Base-by-base conservation (phyloP, 2,329 filamentous ascomycete genomes). In the Rosellinia necatrix region DNA sequence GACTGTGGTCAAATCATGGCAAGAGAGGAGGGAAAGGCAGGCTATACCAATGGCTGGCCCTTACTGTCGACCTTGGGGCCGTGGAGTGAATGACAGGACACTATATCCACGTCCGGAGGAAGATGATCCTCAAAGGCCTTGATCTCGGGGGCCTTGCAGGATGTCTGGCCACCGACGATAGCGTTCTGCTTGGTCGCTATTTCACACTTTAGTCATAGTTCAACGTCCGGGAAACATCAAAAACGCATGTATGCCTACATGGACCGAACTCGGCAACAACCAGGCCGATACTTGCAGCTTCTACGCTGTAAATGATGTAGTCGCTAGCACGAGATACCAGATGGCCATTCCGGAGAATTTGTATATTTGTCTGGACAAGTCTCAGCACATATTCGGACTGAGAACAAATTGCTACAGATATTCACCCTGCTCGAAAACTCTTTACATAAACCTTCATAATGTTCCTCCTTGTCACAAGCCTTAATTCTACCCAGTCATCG, bases 271-370 rank as follows among this genome's bases (percentile, higher is more conserved):
- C 81, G 61, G 88, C 88, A 68, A 97, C 94, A 67, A 97, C 90
- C 64, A 82, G 83, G 71, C 91, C 89, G 74, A 99, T 96, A 64
- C 88, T 84, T 67, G 92, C 91, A 60, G 94, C 94, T 76, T 97
- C 93, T 74, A 99, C 94, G 75, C 90, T 96, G 82, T 99, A 99
- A 72, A 99, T 92, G 77, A 97, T 96, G 75, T 92, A 97, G 81
- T 97, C 93, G 87, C 92, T 97, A 75, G 88, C 87, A 76, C 94
- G 87, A 67, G 94, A 97, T 68, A 99, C 94, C 73, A 93, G 83
- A 78, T 97, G 92, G 68, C 96, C 96, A 83, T 96, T 96, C 73
- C 85, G 87, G 72, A 93, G 86, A 69, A 99, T 94, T 75, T 90
- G 87, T 80, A 99, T 81, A 79, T 87, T 86, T 71, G 83, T 87